phyloP scores from a whole-genome alignment of 1,284 basidiomycete genomes.

The Fistulinella staudtii region DNA sequence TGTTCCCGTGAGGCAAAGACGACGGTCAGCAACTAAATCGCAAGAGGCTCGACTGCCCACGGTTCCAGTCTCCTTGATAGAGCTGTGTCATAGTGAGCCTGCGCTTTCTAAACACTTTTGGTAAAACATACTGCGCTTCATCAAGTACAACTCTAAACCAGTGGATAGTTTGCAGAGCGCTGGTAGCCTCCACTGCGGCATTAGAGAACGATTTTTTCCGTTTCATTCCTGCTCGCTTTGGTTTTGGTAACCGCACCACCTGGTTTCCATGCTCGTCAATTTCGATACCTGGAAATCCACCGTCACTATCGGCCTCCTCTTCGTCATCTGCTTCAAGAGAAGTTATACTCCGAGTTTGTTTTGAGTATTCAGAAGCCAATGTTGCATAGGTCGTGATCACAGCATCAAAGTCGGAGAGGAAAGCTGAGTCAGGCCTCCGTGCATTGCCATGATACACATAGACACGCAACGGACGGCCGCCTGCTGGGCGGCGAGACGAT shows the following conservation, averaged over 20 bases:
- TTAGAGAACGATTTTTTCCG: constrained; percentile 61
- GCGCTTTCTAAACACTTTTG: constrained; percentile 1
- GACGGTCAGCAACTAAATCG: constrained; percentile 89
- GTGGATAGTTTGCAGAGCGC: constrained; percentile 91
- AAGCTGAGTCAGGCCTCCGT: constrained; percentile 79
- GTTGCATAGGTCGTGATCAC: constrained; percentile 98
- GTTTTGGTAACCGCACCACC: constrained; percentile 49
- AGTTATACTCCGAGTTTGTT: constrained; percentile 68
- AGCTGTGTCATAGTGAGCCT: constrained; percentile 47
- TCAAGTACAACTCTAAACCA: constrained; percentile 99
- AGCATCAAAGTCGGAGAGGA: constrained; percentile 91
- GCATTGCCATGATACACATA: constrained; percentile 96
- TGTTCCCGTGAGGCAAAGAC: constrained; percentile 93
- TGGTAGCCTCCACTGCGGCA: constrained; percentile 58
- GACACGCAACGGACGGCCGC: constrained; percentile 65
- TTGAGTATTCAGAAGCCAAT: constrained; percentile 91
- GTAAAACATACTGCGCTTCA: constrained; percentile 85
- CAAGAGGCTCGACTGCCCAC: constrained; percentile 94
- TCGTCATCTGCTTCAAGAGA: constrained; percentile 60
- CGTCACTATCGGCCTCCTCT: constrained; percentile 67
- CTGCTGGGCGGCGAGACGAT: constrained; percentile 35
- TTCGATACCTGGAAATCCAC: constrained; percentile 53
- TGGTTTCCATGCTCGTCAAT: constrained; percentile 67
- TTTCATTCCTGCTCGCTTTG: constrained; percentile 61
- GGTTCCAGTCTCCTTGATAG: constrained; percentile 94